Percentiles rank a stretch among this genome's conserved stretches.
These are phyloP conservation scores for Stipa capillata DNA, from an alignment of 176 grass and related monocot genomes.

Conservation along the genomic window DNA sequence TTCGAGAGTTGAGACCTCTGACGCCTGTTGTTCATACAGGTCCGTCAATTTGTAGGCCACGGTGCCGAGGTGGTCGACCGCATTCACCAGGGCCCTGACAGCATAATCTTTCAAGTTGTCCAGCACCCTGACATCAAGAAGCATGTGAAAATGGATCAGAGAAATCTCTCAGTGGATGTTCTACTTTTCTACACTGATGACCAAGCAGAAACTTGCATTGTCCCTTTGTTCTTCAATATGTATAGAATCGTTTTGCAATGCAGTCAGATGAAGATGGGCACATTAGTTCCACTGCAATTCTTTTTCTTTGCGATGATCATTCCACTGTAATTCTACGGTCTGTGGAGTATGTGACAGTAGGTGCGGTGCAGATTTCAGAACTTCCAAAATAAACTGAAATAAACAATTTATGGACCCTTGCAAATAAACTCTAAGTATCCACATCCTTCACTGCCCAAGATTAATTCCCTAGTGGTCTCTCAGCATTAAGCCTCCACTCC, in stretches of 20 bases:
- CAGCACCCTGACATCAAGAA: conserved; percentile 66
- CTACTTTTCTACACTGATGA: background rate
- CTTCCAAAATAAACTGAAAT: background rate
- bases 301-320: background rate
- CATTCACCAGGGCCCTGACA: conserved; percentile 90
- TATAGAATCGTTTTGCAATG: background rate
- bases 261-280: background rate
- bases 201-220: background rate
- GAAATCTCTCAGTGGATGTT: background rate
- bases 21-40: conserved; percentile 72
- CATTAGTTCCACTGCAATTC: background rate
- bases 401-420: background rate
- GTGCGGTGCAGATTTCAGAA: background rate
- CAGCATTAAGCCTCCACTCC: background rate
- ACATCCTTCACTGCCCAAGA: background rate
- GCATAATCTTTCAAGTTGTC: conserved; percentile 98
- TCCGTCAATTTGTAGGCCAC: conserved; percentile 90
- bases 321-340: background rate
- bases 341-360: background rate
- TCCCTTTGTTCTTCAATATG: background rate
- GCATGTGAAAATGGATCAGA: background rate
- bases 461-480: background rate
- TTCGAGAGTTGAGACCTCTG: conserved; percentile 61
- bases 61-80: conserved; percentile 89
- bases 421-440: background rate